A percentile compares a stretch with the other conserved stretches of the same genome.
These are phyloP conservation scores for Coelomomyces lativittatus DNA, from an alignment of 371 early-diverging fungal species.

Conservation along the genomic window DNA sequence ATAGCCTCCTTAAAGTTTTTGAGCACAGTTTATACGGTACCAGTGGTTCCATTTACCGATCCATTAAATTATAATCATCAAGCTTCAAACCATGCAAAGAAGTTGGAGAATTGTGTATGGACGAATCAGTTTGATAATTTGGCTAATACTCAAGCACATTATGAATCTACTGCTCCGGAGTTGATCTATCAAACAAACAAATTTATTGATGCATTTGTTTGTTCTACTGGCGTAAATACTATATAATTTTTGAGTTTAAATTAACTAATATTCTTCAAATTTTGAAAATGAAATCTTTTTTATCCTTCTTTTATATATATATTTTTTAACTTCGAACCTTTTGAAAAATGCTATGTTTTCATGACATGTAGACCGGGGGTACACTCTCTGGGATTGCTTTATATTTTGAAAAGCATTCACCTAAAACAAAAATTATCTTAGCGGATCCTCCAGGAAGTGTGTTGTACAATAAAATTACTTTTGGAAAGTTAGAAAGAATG, in stretches of 20 bases:
- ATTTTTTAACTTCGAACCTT: too few species aligned
- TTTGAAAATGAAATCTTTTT: too few species aligned
- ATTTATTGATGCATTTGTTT: conserved; percentile 4
- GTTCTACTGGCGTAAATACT: conserved; percentile 30
- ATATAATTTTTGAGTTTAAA: conserved; percentile 3
- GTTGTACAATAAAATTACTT: conserved; percentile 56
- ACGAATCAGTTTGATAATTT: conserved; percentile 61
- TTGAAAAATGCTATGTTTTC: too few species aligned
- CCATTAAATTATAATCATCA: conserved; percentile 89
- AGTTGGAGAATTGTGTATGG: conserved; percentile 72
- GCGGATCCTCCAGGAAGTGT: conserved; percentile 91
- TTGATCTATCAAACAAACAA: conserved; percentile 69
- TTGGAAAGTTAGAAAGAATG: conserved; percentile 31
- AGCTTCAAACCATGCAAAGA: conserved; percentile 65
- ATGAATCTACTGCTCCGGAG: conserved; percentile 88
- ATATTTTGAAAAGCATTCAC: conserved; percentile 54
- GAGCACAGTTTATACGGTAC: conserved; percentile 72
- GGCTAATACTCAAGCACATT: conserved; percentile 47
- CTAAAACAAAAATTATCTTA: conserved; percentile 51
- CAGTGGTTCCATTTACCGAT: conserved; percentile 75
- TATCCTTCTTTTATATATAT: too few species aligned
- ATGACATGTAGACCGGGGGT: conserved; percentile 85
- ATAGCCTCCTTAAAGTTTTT: conserved; percentile 77
- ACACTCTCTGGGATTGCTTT: conserved; percentile 70
- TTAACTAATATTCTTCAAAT: too few species aligned